A percentile compares a stretch with the other conserved stretches of the same genome.
Conservation (phyloP, 179 eudicot genomes). For the Silene vulgaris region DNA sequence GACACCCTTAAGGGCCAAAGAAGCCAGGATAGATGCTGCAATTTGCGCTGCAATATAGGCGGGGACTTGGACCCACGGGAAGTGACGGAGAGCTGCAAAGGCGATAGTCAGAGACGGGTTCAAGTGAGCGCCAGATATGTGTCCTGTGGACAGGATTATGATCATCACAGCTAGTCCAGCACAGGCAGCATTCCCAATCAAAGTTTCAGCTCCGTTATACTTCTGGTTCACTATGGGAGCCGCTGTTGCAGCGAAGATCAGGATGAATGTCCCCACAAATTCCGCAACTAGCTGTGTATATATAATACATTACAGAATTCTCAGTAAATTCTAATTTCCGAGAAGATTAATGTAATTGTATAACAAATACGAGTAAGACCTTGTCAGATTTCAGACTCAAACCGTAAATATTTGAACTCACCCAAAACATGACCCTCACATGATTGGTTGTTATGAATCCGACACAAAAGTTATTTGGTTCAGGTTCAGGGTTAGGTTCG, state of each 20-base stretch:
- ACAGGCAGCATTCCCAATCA: constrained; percentile 74
- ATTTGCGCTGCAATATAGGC: constrained; percentile 38
- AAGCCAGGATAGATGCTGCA: constrained; percentile 60
- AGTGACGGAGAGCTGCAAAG: constrained; percentile 81
- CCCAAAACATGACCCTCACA: no score
- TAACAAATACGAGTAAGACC: background rate
- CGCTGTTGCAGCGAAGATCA: constrained; percentile 71
- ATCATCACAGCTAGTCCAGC: constrained; percentile 91
- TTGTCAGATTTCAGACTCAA: background rate
- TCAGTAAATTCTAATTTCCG: background rate
- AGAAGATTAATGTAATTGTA: background rate
- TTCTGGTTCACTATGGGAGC: constrained; percentile 85
- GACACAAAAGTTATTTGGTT: no score
- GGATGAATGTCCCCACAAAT: constrained; percentile 50
- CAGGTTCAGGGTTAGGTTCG: no score
- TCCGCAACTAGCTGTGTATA: constrained; percentile 39
- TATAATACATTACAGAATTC: constrained; percentile 8
- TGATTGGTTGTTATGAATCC: no score
- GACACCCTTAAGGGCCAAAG: constrained; percentile 64
- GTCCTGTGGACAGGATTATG: constrained; percentile 81
- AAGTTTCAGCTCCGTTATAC: constrained; percentile 64
- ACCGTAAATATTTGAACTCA: no score
- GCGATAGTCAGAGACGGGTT: constrained; percentile 85
- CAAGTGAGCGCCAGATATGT: constrained; percentile 94
- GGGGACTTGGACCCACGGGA: constrained; percentile 91